Evolutionary conservation across 306 rosid species (phyloP), one percentile per base, ranked within the genome.

Genomic region (Castanopsis chinensis): DNA sequence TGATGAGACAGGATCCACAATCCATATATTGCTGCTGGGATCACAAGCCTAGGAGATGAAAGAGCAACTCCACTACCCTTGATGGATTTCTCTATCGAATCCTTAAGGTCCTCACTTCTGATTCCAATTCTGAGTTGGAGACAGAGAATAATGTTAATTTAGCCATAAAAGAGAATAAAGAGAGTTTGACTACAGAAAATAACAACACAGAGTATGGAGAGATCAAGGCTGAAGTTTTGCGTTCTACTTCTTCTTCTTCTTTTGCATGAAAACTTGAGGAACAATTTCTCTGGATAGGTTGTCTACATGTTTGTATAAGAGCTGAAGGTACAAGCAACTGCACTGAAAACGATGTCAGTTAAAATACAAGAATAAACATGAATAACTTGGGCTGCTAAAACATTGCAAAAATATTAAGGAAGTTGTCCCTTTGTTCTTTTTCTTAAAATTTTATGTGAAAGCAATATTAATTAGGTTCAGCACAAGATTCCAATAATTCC

Each of bases 251-350:
- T 92, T 94, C 17, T 89, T 32, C 76, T 88, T 92, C 87, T 86
- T 94, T 84, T 84, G 92, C 83, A 30, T 83, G 89, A 94, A 92
- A 77, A 92, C 87, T 84, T 83, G 83, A 60, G 99, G 97, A 81
- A 94, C 87, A 55, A 72, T 60, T 77, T 94, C 97, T 78, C 86
- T 83, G 61, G 97, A 91, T 73, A 94, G 70, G 78, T 81, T 92
- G 86, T 94, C 98, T 1, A 86, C 91, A 51, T 91, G 91, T 81
- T 57, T 87, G 87, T 82, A 94, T 83, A 94, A 86, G 80, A 94
- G 97, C 82, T 87, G 91, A 83, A 94, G 98, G 90, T 91, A 94
- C 90, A 94, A 83, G 90, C 89, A 92, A 78, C 97, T 94, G 91
- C 87, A 81, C 69, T 72, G 71, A 52, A 77, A 80, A 84, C 76